phyloP scores from a whole-genome alignment of 164 flowering plant species.

The Echeveria elegans region DNA sequence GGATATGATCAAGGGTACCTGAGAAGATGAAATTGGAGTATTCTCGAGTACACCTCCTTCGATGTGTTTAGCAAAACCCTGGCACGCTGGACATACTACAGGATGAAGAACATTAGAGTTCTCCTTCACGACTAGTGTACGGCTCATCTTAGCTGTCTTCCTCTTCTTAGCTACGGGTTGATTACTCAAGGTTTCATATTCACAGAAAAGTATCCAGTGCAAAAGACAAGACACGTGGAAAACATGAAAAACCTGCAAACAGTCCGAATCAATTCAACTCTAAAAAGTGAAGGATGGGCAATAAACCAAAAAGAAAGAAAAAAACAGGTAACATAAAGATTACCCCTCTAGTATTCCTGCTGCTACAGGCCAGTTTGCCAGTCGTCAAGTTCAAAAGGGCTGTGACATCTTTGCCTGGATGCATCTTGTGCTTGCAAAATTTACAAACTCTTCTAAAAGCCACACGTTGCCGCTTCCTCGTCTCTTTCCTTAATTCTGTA shows the following conservation, averaged over 20 bases:
- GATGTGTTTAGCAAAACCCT: slow-evolving; percentile 56
- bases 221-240: slow-evolving; percentile 84
- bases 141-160: slow-evolving; percentile 21
- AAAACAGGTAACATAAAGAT: not conserved
- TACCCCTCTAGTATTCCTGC: slow-evolving; percentile 86
- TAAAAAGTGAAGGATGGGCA: not conserved
- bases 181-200: slow-evolving; percentile 40
- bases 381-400: slow-evolving; percentile 66
- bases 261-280: too few species aligned
- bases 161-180: slow-evolving; percentile 28
- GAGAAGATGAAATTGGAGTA: slow-evolving; percentile 38
- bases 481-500: slow-evolving; percentile 46
- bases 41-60: slow-evolving; percentile 56
- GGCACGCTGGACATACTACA: slow-evolving; percentile 98
- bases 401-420: slow-evolving; percentile 87
- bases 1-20: too few species aligned
- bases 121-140: slow-evolving; percentile 14
- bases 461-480: slow-evolving; percentile 52
- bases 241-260: slow-evolving; percentile 75
- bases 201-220: slow-evolving; percentile 87
- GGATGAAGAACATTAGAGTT: slow-evolving; percentile 36
- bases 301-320: not conserved
- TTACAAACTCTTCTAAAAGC: slow-evolving; percentile 73
- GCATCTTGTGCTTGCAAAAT: slow-evolving; percentile 76
- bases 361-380: slow-evolving; percentile 73